A percentile compares a stretch with the other conserved stretches of the same genome.
phyloP scores from a whole-genome alignment of 129 eudicot species.

The Mikania micrantha region DNA sequence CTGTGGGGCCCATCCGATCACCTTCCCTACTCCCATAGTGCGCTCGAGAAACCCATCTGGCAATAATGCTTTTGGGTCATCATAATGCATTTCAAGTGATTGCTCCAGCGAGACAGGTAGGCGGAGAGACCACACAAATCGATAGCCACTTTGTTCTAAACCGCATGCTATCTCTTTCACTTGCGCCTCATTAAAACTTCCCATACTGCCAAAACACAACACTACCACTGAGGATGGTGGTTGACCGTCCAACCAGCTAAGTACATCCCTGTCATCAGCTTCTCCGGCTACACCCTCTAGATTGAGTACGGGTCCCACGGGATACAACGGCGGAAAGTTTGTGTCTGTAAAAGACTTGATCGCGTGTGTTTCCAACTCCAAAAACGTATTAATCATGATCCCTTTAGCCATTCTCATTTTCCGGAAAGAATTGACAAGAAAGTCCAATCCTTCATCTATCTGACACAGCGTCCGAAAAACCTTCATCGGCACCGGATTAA shows the following conservation, averaged over 20 bases:
- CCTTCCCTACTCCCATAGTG: slow-evolving; percentile 31
- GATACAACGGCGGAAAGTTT: slow-evolving; percentile 17
- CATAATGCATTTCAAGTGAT: slow-evolving; percentile 1
- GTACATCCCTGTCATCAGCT: background rate
- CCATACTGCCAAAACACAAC: slow-evolving; percentile 52
- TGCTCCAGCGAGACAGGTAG: background rate
- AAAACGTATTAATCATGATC: slow-evolving; percentile 32
- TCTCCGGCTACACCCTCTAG: background rate
- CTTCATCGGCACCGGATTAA: slow-evolving; percentile 9
- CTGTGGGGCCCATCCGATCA: slow-evolving; percentile 59
- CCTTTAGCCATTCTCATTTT: slow-evolving; percentile 14
- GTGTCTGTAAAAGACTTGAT: slow-evolving; percentile 7
- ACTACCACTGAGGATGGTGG: slow-evolving; percentile 45
- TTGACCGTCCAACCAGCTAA: slow-evolving; percentile 30
- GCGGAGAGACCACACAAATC: slow-evolving; percentile 41
- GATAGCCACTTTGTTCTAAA: slow-evolving; percentile 28
- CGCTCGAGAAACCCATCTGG: slow-evolving; percentile 41
- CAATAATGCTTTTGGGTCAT: slow-evolving; percentile 13
- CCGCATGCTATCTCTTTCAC: slow-evolving; percentile 45
- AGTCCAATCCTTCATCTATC: background rate
- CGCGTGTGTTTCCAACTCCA: slow-evolving; percentile 30
- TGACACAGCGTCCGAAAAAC: slow-evolving; percentile 11
- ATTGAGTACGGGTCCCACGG: slow-evolving; percentile 37
- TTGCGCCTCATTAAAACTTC: slow-evolving; percentile 28
- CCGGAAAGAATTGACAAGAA: background rate